Evolutionary conservation across 2,329 filamentous ascomycete genomes (phyloP), one percentile per base, ranked within the genome.

Genomic region (Zasmidium cellare): DNA sequence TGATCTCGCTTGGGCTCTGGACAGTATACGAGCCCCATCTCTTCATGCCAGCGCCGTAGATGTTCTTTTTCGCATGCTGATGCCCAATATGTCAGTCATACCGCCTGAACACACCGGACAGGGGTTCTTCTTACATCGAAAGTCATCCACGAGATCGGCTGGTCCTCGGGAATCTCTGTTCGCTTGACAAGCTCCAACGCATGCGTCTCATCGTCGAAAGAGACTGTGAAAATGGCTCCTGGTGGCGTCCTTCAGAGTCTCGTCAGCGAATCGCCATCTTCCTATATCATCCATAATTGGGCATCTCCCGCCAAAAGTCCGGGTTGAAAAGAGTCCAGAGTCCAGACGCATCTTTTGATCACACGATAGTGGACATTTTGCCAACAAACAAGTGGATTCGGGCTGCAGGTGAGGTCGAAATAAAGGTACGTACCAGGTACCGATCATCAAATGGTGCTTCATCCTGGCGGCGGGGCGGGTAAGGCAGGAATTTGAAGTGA

Each of bases 71-170:
- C 61, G 83, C 79, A 76, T 96, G 90, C 87, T 93, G 56, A 2
- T 58, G 16, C 56, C 59, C 51, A 18, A n/a, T 6, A 28, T 11
- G 41, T 45, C 22, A 45, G 20, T 45, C 19, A 45, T n/a, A 53
- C 44, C 20, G 5, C n/a, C 35, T 14, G n/a, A 41, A 41, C 16
- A 6, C 11, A 18, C 3, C 35, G 6, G 7, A 18, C 16, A n/a
- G n/a, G 35, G 28, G n/a, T n/a, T n/a, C n/a, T 31, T 41, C 87
- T 77, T 79, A 91, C 90, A 73, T 91, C 88, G 70, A 96, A 93
- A 16, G 90, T 88, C 89, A 96, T 93, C 91, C 91, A 96, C 59
- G 91, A 96, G 65, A 96, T 94, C 7, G 91, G 90, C 76, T 96
- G 90, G 63, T 93, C 89, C 53, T 89, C 76, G 3, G 90, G 88